A percentile compares a stretch with the other conserved stretches of the same genome.
phyloP scores from a whole-genome alignment of 352 stramenopile species.

The Globisporangium megalacanthum region DNA sequence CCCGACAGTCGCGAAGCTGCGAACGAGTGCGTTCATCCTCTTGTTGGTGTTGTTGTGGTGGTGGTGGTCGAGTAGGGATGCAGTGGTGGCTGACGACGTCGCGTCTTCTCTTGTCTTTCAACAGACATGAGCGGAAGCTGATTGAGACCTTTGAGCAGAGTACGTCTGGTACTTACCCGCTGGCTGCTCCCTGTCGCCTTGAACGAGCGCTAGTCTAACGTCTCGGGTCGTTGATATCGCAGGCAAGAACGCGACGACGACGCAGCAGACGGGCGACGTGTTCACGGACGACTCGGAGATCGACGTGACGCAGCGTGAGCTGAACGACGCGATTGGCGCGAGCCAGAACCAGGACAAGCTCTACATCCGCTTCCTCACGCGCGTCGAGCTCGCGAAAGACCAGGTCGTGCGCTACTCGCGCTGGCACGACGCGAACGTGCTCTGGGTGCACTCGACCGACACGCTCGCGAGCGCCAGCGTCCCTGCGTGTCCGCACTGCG shows the following conservation, averaged over 20 bases:
- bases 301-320: constrained; percentile 66
- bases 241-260: constrained; percentile 14
- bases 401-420: constrained; percentile 88
- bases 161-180: constrained; percentile 15
- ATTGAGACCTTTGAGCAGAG: constrained; percentile 64
- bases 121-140: constrained; percentile 57
- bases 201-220: not conserved
- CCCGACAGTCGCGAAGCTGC: constrained; percentile 49
- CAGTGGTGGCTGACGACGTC: constrained; percentile 1
- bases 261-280: constrained; percentile 21
- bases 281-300: constrained; percentile 73
- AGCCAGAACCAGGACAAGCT: constrained; percentile 62
- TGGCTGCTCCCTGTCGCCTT: not conserved
- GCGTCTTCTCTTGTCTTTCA: not conserved
- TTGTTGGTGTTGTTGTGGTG: constrained; percentile 3
- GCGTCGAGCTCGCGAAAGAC: constrained; percentile 75
- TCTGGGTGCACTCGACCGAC: constrained; percentile 85
- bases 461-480: constrained; percentile 32
- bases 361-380: constrained; percentile 79
- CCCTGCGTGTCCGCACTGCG: constrained; percentile 78
- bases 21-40: constrained; percentile 36
- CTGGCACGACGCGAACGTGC: constrained; percentile 77
- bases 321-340: constrained; percentile 64
- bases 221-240: not conserved
- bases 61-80: not conserved